phyloP scores from a whole-genome alignment of 176 grass and related monocot genomes.

The Zoysia pacifica region DNA sequence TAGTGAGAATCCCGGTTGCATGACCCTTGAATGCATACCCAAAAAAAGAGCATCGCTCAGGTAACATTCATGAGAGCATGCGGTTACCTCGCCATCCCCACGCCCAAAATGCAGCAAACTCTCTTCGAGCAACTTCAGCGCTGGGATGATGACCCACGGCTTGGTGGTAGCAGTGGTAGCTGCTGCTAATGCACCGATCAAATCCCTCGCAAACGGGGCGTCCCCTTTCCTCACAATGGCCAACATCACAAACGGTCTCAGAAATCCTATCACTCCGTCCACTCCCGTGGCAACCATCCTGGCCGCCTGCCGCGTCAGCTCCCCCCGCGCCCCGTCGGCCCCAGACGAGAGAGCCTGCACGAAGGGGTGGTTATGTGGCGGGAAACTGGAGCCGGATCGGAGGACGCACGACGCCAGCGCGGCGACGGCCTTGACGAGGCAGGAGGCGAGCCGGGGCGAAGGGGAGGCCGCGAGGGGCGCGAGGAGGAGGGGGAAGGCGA shows the following conservation, averaged over 20 bases:
- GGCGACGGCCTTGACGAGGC: constrained; percentile 48
- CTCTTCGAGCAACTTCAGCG: constrained; percentile 58
- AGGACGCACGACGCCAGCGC: constrained; percentile 47
- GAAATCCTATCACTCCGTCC: constrained; percentile 34
- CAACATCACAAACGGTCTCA: constrained; percentile 61
- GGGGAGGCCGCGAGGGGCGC: constrained; percentile 40
- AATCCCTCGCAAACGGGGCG: constrained; percentile 44
- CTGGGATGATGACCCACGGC: constrained; percentile 14
- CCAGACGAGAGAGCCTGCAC: constrained; percentile 53
- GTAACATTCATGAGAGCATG: background rate
- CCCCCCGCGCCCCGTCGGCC: constrained; percentile 34
- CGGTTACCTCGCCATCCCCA: constrained; percentile 39
- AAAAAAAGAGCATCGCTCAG: background rate
- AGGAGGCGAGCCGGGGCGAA: constrained; percentile 24
- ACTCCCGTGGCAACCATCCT: constrained; percentile 48
- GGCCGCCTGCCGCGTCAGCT: constrained; percentile 54
- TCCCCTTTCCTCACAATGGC: constrained; percentile 50
- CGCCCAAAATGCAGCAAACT: constrained; percentile 53
- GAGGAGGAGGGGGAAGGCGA: constrained; percentile 42
- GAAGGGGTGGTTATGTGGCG: constrained; percentile 58
- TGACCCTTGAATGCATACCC: background rate
- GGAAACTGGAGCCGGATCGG: constrained; percentile 38
- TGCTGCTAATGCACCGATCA: constrained; percentile 46
- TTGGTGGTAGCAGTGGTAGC: constrained; percentile 27
- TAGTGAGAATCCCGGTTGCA: background rate